Evolutionary conservation across 306 rosid genomes (phyloP).

Genomic region (Pyrus bretschneideri): DNA sequence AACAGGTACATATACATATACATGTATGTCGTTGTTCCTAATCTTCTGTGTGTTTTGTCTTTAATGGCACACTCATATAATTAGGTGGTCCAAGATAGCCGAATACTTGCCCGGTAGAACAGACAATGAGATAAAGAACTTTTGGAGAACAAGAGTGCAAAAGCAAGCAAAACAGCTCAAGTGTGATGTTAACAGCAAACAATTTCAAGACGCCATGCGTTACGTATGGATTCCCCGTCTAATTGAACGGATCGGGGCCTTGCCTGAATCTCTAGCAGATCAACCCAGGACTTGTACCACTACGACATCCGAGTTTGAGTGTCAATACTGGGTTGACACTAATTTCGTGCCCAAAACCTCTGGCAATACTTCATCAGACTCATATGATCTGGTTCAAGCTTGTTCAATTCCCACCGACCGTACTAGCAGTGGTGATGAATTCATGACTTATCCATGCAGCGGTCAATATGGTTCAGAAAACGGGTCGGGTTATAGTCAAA

Average conservation of each 20-base stretch:
- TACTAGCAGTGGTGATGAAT: not conserved
- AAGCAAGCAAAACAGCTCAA: constrained; percentile 89
- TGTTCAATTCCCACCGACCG: constrained; percentile 22
- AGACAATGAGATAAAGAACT: constrained; percentile 90
- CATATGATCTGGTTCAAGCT: constrained; percentile 22
- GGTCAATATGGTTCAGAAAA: constrained; percentile 10
- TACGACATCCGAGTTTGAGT: not conserved
- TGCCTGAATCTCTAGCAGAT: not conserved
- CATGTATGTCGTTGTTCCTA: not conserved
- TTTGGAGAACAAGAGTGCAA: constrained; percentile 92
- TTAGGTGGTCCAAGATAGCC: constrained; percentile 94
- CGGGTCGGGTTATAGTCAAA: constrained; percentile 1
- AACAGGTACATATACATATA: constrained; percentile 19
- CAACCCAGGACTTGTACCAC: not conserved
- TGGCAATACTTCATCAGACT: constrained; percentile 6
- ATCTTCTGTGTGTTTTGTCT: not conserved
- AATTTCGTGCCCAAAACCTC: constrained; percentile 1
- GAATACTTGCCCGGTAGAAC: constrained; percentile 80
- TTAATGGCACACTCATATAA: not conserved
- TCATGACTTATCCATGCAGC: not conserved
- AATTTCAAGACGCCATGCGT: constrained; percentile 78
- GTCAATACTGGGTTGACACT: not conserved
- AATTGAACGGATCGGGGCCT: constrained; percentile 56
- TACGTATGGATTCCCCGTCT: constrained; percentile 85
- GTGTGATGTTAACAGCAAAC: constrained; percentile 81